Conservation (phyloP, 768 basidiomycete species). For the Auricularia auricula-judae region DNA sequence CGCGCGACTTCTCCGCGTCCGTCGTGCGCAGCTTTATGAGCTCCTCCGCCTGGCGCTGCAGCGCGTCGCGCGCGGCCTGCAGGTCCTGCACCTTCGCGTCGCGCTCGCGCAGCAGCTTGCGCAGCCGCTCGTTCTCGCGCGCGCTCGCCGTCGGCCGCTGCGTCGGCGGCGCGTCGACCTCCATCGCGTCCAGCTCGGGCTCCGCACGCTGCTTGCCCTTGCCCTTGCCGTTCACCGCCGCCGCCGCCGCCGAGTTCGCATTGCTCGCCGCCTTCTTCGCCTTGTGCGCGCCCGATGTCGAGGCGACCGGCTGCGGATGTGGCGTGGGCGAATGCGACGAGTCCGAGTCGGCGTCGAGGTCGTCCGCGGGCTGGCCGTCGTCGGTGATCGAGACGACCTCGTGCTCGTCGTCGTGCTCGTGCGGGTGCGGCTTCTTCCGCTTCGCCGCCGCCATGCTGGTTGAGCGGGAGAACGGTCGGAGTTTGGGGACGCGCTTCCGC, state of each 20-base stretch:
- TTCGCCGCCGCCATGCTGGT: neutral
- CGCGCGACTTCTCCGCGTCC: conserved; percentile 49
- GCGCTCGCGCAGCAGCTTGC: neutral
- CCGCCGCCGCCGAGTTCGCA: neutral
- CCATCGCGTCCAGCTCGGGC: neutral
- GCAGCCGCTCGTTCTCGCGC: neutral
- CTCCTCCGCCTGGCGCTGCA: conserved; percentile 50
- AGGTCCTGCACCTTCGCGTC: too few relatives aligned
- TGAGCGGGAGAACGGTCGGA: neutral
- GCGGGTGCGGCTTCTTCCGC: neutral
- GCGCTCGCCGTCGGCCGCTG: neutral
- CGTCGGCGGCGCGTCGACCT: neutral
- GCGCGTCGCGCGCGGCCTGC: conserved; percentile 13
- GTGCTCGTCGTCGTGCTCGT: neutral
- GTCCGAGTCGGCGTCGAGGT: neutral
- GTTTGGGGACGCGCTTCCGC: too few relatives aligned
- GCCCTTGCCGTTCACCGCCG: neutral
- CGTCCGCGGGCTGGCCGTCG: neutral
- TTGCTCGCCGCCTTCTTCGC: neutral
- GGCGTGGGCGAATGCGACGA: neutral
- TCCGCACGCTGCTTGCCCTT: neutral
- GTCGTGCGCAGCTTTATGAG: conserved; percentile 45
- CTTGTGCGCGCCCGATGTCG: neutral
- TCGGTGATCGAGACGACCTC: neutral
- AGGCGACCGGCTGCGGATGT: neutral